These are phyloP conservation scores for Tephrocybe rancida DNA, from an alignment of 768 basidiomycete species.

Conservation along the genomic window DNA sequence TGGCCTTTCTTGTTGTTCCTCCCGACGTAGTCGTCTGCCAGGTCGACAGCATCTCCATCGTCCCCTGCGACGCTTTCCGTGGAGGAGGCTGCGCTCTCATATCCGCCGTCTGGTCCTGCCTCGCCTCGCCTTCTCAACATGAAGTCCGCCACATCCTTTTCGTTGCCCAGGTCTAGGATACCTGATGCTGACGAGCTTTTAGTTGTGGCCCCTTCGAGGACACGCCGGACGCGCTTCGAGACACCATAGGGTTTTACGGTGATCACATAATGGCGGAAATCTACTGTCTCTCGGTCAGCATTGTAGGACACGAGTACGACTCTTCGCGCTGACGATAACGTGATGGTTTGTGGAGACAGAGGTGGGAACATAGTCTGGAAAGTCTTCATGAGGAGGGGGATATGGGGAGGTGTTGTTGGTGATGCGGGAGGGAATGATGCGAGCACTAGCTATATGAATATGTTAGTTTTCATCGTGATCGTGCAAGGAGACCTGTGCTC, in stretches of 20 bases:
- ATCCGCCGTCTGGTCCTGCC: slow-evolving; percentile 64
- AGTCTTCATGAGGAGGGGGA: slow-evolving; percentile 91
- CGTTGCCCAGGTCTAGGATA: slow-evolving; percentile 81
- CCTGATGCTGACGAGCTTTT: slow-evolving; percentile 36
- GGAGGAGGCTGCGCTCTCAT: slow-evolving; percentile 82
- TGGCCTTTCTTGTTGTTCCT: slow-evolving; percentile 92
- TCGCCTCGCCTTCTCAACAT: slow-evolving; percentile 74
- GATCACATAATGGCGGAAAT: slow-evolving; percentile 94
- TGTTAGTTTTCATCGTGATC: neutral
- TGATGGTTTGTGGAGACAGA: slow-evolving; percentile 77
- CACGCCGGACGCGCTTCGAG: slow-evolving; percentile 85
- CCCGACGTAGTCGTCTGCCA: slow-evolving; percentile 94
- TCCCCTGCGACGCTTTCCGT: slow-evolving; percentile 84
- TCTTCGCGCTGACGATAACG: slow-evolving; percentile 87
- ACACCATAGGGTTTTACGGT: slow-evolving; percentile 94
- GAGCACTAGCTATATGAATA: slow-evolving; percentile 74
- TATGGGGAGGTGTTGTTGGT: slow-evolving; percentile 77
- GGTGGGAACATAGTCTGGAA: slow-evolving; percentile 98
- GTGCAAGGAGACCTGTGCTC: slow-evolving; percentile 26
- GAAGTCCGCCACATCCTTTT: slow-evolving; percentile 96
- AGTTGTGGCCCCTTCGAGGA: slow-evolving; percentile 65
- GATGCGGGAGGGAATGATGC: slow-evolving; percentile 82
- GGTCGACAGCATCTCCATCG: slow-evolving; percentile 78
- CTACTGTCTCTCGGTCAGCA: slow-evolving; percentile 80
- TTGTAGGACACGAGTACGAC: slow-evolving; percentile 95